Evolutionary conservation across 257 asterid species (phyloP), one percentile per base, ranked within the genome.

Genomic region (Scutellaria galericulata): DNA sequence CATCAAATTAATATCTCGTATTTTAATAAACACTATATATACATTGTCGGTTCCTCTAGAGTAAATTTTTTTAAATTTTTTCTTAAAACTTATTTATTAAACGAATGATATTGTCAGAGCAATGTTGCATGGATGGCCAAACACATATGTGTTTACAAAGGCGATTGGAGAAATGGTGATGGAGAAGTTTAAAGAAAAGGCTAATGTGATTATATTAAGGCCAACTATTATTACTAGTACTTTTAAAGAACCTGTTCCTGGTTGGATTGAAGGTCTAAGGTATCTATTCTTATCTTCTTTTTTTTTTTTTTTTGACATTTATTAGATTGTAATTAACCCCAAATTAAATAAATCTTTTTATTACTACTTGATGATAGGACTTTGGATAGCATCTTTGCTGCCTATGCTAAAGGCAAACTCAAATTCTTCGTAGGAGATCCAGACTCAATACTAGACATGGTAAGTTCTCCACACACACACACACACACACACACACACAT

Each of bases 211-310:
- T 0, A 84, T 87, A 15, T 11, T 87, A 47, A 88, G 96, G 3
- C 93, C 96, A 20, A 85, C 93, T 6, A 83, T 87, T 39, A 79
- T 89, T 0, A 76, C 93, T 0, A 82, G 91, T 22, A 89, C 90
- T 73, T 79, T 71, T 18, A 69, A n/a, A 35, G 89, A 87, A 7
- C 96, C 96, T 4, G 66, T 89, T 67, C 85, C 87, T 0, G 88
- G 96, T 62, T 89, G 96, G 96, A 82, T 79, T 37, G 88, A 87
- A 82, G 91, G 90, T 7, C n/a, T 83, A 1, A 87, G 86, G 96
- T 86, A 78, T 3, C 4, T 61, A 37, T n/a, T n/a, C n/a, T n/a
- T n/a, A n/a, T n/a, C n/a, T n/a, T n/a, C n/a, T n/a, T n/a, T n/a
- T n/a, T n/a, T n/a, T n/a, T 1, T 1, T 22, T 22, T 22, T 22